Percentiles rank a stretch among this genome's conserved stretches.
Conservation (phyloP, 768 basidiomycete genomes). For the Phaffia tasmanica region DNA sequence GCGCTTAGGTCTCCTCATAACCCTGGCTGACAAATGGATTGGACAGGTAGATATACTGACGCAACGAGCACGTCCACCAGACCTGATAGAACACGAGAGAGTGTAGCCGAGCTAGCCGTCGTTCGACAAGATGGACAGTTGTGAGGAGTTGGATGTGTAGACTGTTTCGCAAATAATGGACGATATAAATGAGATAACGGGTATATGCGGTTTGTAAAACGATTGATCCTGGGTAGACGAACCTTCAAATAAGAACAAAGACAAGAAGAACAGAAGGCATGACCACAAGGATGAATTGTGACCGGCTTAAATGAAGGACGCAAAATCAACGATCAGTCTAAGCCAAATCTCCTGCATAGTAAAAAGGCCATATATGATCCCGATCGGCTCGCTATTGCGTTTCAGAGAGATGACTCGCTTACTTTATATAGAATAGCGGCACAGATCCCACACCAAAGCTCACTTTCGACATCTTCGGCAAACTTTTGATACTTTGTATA, state of each 20-base stretch:
- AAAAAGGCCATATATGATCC: background rate
- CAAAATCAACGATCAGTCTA: background rate
- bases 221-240: background rate
- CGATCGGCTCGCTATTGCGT: too few relatives aligned
- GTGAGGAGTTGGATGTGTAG: conserved; percentile 5
- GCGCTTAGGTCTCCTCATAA: background rate
- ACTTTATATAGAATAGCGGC: conserved; percentile 17
- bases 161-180: background rate
- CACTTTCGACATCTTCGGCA: conserved; percentile 9
- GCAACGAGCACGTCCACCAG: conserved; percentile 16
- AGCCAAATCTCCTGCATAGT: background rate
- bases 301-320: conserved; percentile 2
- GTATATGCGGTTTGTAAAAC: too few relatives aligned
- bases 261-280: conserved; percentile 18
- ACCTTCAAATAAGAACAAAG: conserved; percentile 7
- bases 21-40: background rate
- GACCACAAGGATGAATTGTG: conserved; percentile 15
- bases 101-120: conserved; percentile 4
- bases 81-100: conserved; percentile 10
- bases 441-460: conserved; percentile 19
- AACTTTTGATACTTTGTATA: background rate
- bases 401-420: background rate
- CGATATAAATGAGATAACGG: background rate
- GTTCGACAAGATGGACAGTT: conserved; percentile 14
- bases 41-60: conserved; percentile 6